Evolutionary conservation across 148 eudicot species (phyloP).

Genomic region (Agrostemma githago): DNA sequence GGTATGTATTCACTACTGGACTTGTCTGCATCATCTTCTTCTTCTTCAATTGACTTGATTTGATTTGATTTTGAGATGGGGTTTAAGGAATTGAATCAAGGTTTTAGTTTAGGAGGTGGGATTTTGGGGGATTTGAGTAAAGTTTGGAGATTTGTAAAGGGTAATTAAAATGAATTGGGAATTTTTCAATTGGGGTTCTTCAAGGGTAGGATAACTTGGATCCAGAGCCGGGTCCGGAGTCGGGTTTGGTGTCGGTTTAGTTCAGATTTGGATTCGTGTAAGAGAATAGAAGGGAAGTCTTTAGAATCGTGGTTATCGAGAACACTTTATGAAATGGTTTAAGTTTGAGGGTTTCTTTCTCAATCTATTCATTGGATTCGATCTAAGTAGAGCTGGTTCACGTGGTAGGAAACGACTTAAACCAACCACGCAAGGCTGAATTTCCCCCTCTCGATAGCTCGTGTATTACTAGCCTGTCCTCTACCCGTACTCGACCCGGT

Average conservation of each 20-base stretch:
- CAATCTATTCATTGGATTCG: too few relatives aligned
- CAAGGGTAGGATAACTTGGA: background rate
- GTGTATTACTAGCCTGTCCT: too few relatives aligned
- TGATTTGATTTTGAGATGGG: background rate
- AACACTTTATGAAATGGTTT: too few relatives aligned
- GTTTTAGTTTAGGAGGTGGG: background rate
- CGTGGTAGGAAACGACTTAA: too few relatives aligned
- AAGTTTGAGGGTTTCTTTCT: too few relatives aligned
- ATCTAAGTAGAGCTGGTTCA: too few relatives aligned
- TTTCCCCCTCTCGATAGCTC: too few relatives aligned
- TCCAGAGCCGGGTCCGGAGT: too few relatives aligned
- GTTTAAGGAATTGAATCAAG: background rate
- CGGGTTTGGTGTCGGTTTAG: background rate
- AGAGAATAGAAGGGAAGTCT: too few relatives aligned
- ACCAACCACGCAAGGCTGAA: too few relatives aligned
- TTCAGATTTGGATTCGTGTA: background rate
- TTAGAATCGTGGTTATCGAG: too few relatives aligned
- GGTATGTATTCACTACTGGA: constrained; percentile 48
- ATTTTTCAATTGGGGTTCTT: background rate
- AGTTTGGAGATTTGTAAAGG: background rate
- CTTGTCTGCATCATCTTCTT: constrained; percentile 29
- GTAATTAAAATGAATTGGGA: background rate
- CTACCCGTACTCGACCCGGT: too few relatives aligned
- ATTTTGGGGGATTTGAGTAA: background rate
- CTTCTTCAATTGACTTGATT: background rate